Conservation (phyloP, 2,329 filamentous ascomycete genomes). For the Scedosporium aurantiacum region DNA sequence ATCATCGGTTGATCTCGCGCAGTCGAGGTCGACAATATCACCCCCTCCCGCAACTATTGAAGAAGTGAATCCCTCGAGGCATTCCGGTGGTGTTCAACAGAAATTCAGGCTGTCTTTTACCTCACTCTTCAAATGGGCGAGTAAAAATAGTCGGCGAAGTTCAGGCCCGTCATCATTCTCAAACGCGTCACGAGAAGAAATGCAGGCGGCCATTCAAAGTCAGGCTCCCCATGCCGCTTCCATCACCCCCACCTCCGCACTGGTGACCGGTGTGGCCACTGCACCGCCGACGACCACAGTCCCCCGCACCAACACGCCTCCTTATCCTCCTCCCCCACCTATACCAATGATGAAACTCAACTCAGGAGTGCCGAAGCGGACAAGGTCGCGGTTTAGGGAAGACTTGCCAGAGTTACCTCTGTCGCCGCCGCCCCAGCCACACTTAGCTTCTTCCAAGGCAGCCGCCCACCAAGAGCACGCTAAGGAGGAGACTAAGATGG, state of each 20-base stretch:
- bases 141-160: slow-evolving; percentile 41
- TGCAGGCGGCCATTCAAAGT: slow-evolving; percentile 31
- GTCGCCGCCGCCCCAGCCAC: slow-evolving; percentile 76
- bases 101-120: slow-evolving; percentile 46
- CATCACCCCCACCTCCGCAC: not conserved
- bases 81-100: not conserved
- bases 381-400: slow-evolving; percentile 84
- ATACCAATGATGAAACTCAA: slow-evolving; percentile 20
- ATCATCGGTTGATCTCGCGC: not conserved
- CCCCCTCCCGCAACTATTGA: not conserved
- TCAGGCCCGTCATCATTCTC: slow-evolving; percentile 68
- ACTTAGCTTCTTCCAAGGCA: slow-evolving; percentile 65
- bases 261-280: not conserved
- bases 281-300: not conserved
- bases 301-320: not conserved
- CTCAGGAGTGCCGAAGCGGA: slow-evolving; percentile 55
- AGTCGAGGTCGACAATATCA: slow-evolving; percentile 6
- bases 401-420: slow-evolving; percentile 78
- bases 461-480: slow-evolving; percentile 19
- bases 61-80: not conserved
- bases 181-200: slow-evolving; percentile 83
- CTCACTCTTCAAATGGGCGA: slow-evolving; percentile 63
- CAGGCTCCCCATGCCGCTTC: slow-evolving; percentile 4
- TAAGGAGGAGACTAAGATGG: not conserved
- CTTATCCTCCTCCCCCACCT: slow-evolving; percentile 14